Percentiles rank a stretch among this genome's conserved stretches.
Evolutionary conservation across 2,329 filamentous ascomycete species (phyloP).

Genomic region (Stemphylium beticola): DNA sequence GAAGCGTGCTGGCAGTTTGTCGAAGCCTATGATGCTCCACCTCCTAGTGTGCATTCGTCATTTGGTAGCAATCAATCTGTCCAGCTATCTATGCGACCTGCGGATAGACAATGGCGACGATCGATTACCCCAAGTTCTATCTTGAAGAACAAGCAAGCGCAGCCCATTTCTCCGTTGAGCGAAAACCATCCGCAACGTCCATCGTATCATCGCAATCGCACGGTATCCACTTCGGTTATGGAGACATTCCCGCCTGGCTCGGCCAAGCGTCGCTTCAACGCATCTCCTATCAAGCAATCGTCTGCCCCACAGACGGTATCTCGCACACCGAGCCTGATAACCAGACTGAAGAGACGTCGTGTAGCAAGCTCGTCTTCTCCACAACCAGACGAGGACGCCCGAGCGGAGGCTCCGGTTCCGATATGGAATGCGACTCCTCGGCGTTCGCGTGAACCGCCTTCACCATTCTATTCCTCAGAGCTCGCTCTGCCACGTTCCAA

Average conservation of each 20-base stretch:
- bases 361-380: constrained; percentile 38
- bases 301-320: constrained; percentile 37
- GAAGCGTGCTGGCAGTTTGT: constrained; percentile 73
- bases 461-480: constrained; percentile 48
- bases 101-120: constrained; percentile 42
- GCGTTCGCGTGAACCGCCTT: constrained; percentile 53
- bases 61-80: constrained; percentile 49
- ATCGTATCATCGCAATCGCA: constrained; percentile 33
- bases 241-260: constrained; percentile 29
- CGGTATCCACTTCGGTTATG: constrained; percentile 37
- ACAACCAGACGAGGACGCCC: constrained; percentile 17
- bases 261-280: constrained; percentile 41
- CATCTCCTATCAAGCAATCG: constrained; percentile 38
- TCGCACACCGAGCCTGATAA: constrained; percentile 45
- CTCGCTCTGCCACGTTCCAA: constrained; percentile 35
- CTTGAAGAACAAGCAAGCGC: constrained; percentile 36
- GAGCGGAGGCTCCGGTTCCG: constrained; percentile 33
- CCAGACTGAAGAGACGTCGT: constrained; percentile 57
- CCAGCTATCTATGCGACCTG: constrained; percentile 43
- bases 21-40: constrained; percentile 66
- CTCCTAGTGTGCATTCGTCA: constrained; percentile 54
- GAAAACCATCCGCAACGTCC: constrained; percentile 39
- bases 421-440: constrained; percentile 50
- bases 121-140: constrained; percentile 45
- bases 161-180: constrained; percentile 47